A percentile compares a stretch with the other conserved stretches of the same genome.
phyloP scores from a whole-genome alignment of 805 yeast genomes.

The Candida corydali region DNA sequence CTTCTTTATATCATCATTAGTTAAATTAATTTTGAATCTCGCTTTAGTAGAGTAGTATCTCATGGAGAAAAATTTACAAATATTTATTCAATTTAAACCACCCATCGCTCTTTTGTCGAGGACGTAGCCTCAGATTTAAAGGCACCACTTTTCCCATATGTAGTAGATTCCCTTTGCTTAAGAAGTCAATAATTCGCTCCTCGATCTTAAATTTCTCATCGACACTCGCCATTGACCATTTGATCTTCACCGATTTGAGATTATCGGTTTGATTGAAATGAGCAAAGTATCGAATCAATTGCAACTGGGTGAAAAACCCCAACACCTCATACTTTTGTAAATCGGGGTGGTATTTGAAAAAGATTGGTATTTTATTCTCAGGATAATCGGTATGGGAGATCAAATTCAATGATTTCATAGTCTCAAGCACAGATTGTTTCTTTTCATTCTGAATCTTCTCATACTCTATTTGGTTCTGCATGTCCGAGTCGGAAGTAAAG shows the following conservation, averaged over 20 bases:
- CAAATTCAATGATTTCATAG: not conserved
- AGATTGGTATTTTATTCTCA: not conserved
- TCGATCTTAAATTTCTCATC: not conserved
- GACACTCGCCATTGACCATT: not conserved
- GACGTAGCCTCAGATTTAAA: not conserved
- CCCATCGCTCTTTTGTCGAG: not conserved
- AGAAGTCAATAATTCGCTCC: not conserved
- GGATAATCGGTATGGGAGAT: not conserved
- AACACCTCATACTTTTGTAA: not conserved
- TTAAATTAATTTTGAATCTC: not conserved
- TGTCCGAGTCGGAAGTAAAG: not conserved
- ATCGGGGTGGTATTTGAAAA: not conserved
- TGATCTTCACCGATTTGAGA: not conserved
- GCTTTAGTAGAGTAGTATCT: not conserved
- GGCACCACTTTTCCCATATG: not conserved
- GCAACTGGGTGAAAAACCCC: not conserved
- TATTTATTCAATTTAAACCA: not conserved
- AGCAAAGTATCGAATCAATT: not conserved
- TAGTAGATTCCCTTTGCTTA: not conserved
- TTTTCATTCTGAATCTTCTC: not conserved
- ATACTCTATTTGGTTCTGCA: not conserved
- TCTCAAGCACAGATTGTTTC: not conserved
- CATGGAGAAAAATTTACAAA: too few species aligned
- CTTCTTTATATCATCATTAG: conserved; percentile 3
- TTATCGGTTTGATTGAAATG: not conserved